A percentile compares a stretch with the other conserved stretches of the same genome.
Evolutionary conservation across 306 rosid genomes (phyloP).

Genomic region (Trichosanthes truncata): DNA sequence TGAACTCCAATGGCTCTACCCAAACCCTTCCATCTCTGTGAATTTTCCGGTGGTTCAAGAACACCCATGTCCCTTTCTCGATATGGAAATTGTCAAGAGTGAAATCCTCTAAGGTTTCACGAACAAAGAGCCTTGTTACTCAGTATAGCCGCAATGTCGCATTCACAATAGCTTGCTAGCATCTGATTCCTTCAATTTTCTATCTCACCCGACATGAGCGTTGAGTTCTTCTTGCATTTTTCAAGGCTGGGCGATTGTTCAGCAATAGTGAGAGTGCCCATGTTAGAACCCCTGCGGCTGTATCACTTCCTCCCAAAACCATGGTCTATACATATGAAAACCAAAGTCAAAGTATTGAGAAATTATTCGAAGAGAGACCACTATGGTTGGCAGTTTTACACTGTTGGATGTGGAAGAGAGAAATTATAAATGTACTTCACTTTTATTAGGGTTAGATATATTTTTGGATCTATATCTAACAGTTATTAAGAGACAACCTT

Average conservation of each 20-base stretch:
- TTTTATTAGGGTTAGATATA: too few species aligned
- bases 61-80: background rate
- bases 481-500: too few species aligned
- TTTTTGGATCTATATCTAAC: too few species aligned
- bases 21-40: background rate
- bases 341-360: too few species aligned
- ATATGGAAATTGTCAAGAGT: background rate
- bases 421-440: too few species aligned
- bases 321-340: background rate
- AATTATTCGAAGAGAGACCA: too few species aligned
- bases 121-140: too few species aligned
- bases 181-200: background rate
- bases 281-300: background rate
- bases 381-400: too few species aligned
- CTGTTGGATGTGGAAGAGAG: too few species aligned
- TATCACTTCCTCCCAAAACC: background rate
- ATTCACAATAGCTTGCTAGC: background rate
- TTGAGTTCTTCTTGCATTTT: background rate
- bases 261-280: constrained; percentile 4
- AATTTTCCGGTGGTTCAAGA: background rate
- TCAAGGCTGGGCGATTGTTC: background rate
- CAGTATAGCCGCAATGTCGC: background rate
- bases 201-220: background rate
- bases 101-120: too few species aligned
- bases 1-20: background rate